phyloP scores from a whole-genome alignment of 2,329 filamentous ascomycete genomes.

The Juglanconis juglandina region DNA sequence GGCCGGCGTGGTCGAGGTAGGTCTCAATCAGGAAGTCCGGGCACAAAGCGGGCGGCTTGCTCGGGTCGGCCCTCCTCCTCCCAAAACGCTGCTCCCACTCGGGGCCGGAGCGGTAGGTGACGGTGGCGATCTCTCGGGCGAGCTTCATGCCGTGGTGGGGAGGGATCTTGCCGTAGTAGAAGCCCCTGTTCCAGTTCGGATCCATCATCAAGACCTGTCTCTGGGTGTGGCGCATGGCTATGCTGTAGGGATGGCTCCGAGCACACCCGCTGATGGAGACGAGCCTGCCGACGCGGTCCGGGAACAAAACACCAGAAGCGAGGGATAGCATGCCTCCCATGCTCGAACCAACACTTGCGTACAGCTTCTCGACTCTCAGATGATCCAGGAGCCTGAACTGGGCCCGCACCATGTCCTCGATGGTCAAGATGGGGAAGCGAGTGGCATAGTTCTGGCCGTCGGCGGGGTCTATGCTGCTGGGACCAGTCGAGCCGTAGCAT shows the following conservation, averaged over 20 bases:
- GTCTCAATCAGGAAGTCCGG: conserved; percentile 98
- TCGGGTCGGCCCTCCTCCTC: conserved; percentile 77
- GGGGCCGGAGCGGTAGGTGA: conserved; percentile 92
- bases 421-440: conserved; percentile 88
- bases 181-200: conserved; percentile 91
- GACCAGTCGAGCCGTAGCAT: conserved; percentile 93
- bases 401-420: conserved; percentile 96
- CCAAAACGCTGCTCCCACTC: conserved; percentile 98
- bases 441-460: conserved; percentile 89
- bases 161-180: conserved; percentile 85
- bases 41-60: conserved; percentile 86
- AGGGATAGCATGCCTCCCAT: conserved; percentile 99
- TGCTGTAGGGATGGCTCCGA: conserved; percentile 92
- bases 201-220: conserved; percentile 99
- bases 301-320: conserved; percentile 79
- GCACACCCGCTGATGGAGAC: conserved; percentile 92
- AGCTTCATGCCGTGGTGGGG: conserved; percentile 98
- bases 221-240: conserved; percentile 97
- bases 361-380: conserved; percentile 72
- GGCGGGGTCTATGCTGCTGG: conserved; percentile 80
- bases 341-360: conserved; percentile 90
- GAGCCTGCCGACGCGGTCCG: conserved; percentile 74
- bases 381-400: conserved; percentile 85
- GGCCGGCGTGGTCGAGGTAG: conserved; percentile 94
- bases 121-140: conserved; percentile 92